These are phyloP conservation scores for Crassisporium funariophilum DNA, from an alignment of 768 basidiomycete genomes.

Conservation along the genomic window DNA sequence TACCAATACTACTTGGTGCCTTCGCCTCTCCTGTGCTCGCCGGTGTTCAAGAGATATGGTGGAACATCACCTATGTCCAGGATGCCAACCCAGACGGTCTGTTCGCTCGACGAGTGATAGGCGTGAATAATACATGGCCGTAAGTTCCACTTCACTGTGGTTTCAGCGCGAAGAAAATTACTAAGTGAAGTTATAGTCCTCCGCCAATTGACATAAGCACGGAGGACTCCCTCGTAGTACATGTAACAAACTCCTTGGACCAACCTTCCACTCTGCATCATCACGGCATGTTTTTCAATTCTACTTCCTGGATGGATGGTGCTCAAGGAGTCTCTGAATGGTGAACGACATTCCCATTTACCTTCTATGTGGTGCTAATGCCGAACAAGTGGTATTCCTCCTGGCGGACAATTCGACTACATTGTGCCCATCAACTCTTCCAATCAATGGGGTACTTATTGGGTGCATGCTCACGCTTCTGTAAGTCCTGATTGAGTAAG, in stretches of 20 bases:
- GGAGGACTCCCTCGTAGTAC: constrained; percentile 74
- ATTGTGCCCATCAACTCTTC: constrained; percentile 68
- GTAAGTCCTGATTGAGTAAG: constrained; percentile 32
- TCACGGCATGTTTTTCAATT: constrained; percentile 96
- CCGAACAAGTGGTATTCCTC: constrained; percentile 69
- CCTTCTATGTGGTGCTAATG: neutral
- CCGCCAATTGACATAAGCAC: constrained; percentile 77
- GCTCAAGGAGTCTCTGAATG: constrained; percentile 84
- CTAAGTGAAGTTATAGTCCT: constrained; percentile 51
- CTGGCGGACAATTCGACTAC: constrained; percentile 71
- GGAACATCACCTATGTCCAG: constrained; percentile 87
- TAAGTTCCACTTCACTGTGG: constrained; percentile 40
- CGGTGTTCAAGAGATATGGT: constrained; percentile 78
- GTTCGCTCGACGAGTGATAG: constrained; percentile 73
- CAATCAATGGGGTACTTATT: constrained; percentile 79
- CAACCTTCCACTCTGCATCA: constrained; percentile 77
- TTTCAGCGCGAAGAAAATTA: neutral
- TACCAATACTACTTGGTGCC: constrained; percentile 31
- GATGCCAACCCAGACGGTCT: constrained; percentile 86
- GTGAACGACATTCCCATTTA: constrained; percentile 36
- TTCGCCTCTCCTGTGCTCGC: constrained; percentile 49
- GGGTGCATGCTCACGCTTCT: constrained; percentile 71
- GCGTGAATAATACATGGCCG: constrained; percentile 95
- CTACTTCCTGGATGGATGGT: constrained; percentile 87
- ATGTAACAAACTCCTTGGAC: constrained; percentile 74